Evolutionary conservation across 2,329 filamentous ascomycete genomes (phyloP), one percentile per base, ranked within the genome.

Genomic region (Meredithiella fracta): DNA sequence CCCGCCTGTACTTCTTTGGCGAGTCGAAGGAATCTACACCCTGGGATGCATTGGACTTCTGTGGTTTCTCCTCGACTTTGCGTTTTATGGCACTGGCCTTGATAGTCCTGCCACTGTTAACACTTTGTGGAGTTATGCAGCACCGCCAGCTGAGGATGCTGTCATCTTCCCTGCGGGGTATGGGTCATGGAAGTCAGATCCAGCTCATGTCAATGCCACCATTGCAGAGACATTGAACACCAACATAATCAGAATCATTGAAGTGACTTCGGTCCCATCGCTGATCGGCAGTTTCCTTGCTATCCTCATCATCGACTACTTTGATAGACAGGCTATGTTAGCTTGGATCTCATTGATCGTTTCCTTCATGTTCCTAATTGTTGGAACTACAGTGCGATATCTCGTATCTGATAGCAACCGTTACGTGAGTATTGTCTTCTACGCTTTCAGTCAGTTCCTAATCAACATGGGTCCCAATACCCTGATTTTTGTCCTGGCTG

Each of bases 31-130:
- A 65, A 67, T 62, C 66, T 64, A 67, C 60, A 62, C 69, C 54
- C 61, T 72, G 7, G 59, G 68, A 9, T 66, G 65, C 29, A 75
- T 75, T 1, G 70, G 72, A 0, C 63, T 71, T 34, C 67, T 71
- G 49, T 78, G 76, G 75, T 68, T 76, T 15, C 66, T 78, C 1
- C 65, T 78, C n/a, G 75, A 78, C 51, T 68, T 78, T 55, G 73
- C 72, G 1, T 78, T 77, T 57, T 78, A 78, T 59, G 75, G 75
- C 6, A 70, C 76, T 55, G 72, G 72, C 1, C 66, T 77, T 15
- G 73, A 72, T 58, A 70, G 69, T 50, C 64, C 67, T 25, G 65
- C 63, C 17, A 69, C 68, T 3, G 58, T 71, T 20, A 66, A 67
- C 25, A 65, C 63, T 5, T 64, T 70, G 60, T 71, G 67, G 67